Evolutionary conservation across 345 rosid species (phyloP), one percentile per base, ranked within the genome.

Genomic region (Acer yangbiense): DNA sequence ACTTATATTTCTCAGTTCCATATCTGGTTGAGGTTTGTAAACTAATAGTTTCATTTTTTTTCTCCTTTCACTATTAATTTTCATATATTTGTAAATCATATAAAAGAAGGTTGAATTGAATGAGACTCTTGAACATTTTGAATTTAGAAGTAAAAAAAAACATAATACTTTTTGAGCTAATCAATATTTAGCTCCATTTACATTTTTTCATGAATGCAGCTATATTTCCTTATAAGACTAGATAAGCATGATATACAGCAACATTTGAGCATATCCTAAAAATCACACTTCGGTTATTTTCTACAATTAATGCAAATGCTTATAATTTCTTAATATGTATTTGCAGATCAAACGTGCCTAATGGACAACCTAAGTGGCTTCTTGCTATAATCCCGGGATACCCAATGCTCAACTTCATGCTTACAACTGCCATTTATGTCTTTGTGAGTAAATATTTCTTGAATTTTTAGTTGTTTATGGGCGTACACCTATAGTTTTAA

Each of bases 281-380:
- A 60, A 44, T 64, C 9, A 14, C 13, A 46, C 48, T 71, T 74
- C 9, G 25, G 52, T 3, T 0, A 14, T 69, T 35, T 55, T 55
- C 20, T 16, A 32, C 14, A 65, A 62, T 57, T 72, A 61, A 46
- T 41, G 23, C 61, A 7, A 13, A 72, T 62, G 32, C 62, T 58
- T 70, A 12, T 61, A 29, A 82, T 44, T 60, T 72, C 4, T 16
- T 62, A 55, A n/a, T 32, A 16, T 64, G 35, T 69, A 17, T 69
- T 4, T 85, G 83, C 94, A 94, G 97, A 86, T 91, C 97, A 3
- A 88, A 94, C 82, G 12, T 86, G 62, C 90, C 99, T 76, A 88
- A 92, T 75, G 99, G 99, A 76, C 99, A 96, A 82, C 99, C 98
- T 25, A 96, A 96, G 82, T 96, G 99, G 99, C 99, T 96, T 79